These are phyloP conservation scores for Firmiana major DNA, from an alignment of 345 rosid species.

Conservation along the genomic window DNA sequence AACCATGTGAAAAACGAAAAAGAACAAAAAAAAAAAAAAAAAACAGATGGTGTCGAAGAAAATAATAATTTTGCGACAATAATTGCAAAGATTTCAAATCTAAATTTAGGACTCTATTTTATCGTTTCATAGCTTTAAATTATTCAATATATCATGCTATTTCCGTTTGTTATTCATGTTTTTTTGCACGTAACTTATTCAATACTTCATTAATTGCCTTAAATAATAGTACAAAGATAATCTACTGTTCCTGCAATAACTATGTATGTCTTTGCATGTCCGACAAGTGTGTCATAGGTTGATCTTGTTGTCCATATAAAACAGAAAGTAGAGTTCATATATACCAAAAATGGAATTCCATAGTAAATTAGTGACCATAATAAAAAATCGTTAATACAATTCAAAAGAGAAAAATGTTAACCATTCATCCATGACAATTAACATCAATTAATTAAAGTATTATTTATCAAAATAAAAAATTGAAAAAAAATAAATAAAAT, in stretches of 20 bases:
- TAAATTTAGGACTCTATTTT: no score
- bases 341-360: neutral
- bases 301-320: neutral
- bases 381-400: neutral
- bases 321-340: neutral
- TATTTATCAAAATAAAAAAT: neutral
- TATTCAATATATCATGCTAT: neutral
- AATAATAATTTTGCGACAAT: neutral
- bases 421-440: neutral
- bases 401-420: neutral
- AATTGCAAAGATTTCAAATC: neutral
- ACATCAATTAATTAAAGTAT: no score
- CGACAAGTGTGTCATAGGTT: neutral
- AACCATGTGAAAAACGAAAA: neutral
- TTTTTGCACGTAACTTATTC: no score
- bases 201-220: neutral
- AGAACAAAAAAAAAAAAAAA: neutral
- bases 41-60: neutral
- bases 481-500: neutral
- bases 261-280: neutral
- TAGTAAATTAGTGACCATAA: neutral
- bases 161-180: no score
- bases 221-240: neutral
- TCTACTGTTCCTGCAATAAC: neutral
- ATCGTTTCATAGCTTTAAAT: no score